Base-by-base conservation (phyloP, 1,284 basidiomycete species). In the Phellopilus nigrolimitatus region DNA sequence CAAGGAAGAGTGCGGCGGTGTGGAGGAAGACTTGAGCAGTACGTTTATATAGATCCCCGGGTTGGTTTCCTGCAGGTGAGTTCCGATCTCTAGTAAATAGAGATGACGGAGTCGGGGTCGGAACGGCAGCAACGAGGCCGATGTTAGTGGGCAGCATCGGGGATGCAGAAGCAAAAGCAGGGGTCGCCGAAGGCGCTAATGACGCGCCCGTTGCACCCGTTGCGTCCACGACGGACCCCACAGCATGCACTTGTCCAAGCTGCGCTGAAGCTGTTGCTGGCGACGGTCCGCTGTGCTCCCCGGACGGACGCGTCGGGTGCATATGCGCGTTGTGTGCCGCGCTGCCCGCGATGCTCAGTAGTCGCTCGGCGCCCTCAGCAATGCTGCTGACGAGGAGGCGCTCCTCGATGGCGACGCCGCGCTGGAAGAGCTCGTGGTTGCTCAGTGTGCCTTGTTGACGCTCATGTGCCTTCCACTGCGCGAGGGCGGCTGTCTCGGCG, bases 401-500 rank as follows among this genome's bases (percentile, higher is more conserved):
- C 57, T 76, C 75, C 66, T 89, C 84, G 59, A 89, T 82, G 33
- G 69, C 70, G 56, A 80, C 78, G 28, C 82, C 85, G 13, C 81
- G 75, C 19, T 76, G 71, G 56, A 89, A 73, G 19, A 90, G 74
- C 57, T 89, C 85, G 53, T 79, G 77, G 62, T 77, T 72, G 66
- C 84, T 88, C 54, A 90, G 69, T 30, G 76, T 75, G 37, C 71
- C 74, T 55, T 72, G 67, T 33, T 55, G 48, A n/a, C 48, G 55
- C 64, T 84, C 82, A 54, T 70, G 69, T 21, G 70, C 66, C 65
- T 88, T 89, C 89, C 89, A 91, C 58, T 81, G 76, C 9, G 84
- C 79, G n/a, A 92, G 74, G 1, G 76, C 75, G 9, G 83, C 80
- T 12, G 80, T 77, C 62, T 90, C 86, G 15, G 82, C 87, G 47